Evolutionary conservation across 495 filamentous ascomycete genomes (phyloP).

Genomic region (Chaetomium fimeti): DNA sequence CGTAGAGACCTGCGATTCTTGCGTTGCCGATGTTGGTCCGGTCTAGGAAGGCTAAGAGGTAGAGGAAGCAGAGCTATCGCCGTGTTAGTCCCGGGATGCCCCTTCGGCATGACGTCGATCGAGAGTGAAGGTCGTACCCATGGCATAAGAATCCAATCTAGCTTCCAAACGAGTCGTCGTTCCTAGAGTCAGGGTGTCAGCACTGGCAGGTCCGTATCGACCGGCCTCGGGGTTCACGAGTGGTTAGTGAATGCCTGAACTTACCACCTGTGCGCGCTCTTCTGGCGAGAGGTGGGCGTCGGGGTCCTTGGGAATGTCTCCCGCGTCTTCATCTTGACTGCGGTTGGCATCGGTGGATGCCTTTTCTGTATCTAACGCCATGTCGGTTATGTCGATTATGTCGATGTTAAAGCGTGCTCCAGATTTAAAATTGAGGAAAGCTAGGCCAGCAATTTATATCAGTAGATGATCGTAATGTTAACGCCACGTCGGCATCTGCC

Average conservation of each 20-base stretch:
- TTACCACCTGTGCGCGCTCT: constrained; percentile 66
- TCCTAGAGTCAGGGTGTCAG: constrained; percentile 49
- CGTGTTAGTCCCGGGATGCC: constrained; percentile 6
- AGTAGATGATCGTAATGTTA: constrained; percentile 6
- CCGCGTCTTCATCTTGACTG: constrained; percentile 30
- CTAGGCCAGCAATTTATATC: constrained; percentile 12
- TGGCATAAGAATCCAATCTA: constrained; percentile 70
- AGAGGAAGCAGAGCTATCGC: constrained; percentile 70
- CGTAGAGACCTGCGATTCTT: constrained; percentile 70
- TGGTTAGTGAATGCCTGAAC: constrained; percentile 21
- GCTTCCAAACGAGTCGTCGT: constrained; percentile 63
- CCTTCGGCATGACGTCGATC: not conserved
- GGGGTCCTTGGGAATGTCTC: constrained; percentile 50
- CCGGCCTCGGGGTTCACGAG: no score
- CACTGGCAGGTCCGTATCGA: not conserved
- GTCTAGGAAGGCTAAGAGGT: constrained; percentile 82
- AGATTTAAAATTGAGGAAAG: constrained; percentile 12
- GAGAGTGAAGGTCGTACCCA: constrained; percentile 51
- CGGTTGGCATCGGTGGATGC: constrained; percentile 34
- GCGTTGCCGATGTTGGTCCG: constrained; percentile 86
- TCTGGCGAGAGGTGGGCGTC: constrained; percentile 66
- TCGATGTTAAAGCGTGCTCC: constrained; percentile 26
- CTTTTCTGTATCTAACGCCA: constrained; percentile 34
- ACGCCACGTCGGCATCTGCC: not conserved
- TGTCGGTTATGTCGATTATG: constrained; percentile 17